Percentiles rank a stretch among this genome's conserved stretches.
phyloP scores from a whole-genome alignment of 208 protist species.

The Acanthamoeba royreba region DNA sequence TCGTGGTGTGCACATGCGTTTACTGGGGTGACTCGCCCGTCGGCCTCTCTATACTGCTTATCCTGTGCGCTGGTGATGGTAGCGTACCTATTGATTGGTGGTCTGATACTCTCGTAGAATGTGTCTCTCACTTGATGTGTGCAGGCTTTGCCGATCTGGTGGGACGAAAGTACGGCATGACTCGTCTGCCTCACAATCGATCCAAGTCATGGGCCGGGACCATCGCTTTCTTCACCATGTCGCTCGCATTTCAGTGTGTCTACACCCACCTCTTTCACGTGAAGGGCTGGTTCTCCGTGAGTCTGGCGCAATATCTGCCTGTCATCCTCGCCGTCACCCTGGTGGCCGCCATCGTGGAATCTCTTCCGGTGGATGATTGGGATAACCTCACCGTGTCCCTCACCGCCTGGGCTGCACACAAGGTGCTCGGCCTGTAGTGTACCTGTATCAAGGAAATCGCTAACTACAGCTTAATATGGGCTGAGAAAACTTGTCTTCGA shows the following conservation, averaged over 20 bases:
- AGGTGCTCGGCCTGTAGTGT: background rate
- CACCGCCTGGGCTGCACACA: background rate
- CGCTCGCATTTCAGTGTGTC: background rate
- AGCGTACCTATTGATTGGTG: too few relatives aligned
- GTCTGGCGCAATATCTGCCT: background rate
- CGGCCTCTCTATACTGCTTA: background rate
- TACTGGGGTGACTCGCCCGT: background rate
- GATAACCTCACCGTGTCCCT: too few relatives aligned
- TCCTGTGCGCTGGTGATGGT: slow-evolving; percentile 2
- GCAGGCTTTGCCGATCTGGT: background rate
- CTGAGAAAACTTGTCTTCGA: too few relatives aligned
- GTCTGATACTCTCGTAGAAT: too few relatives aligned
- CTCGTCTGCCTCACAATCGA: background rate
- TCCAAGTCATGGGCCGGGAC: background rate
- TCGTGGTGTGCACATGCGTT: background rate
- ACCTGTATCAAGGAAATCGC: too few relatives aligned
- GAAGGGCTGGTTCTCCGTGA: background rate
- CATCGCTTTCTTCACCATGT: background rate
- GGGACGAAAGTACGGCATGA: background rate
- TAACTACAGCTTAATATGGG: too few relatives aligned
- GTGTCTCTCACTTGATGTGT: too few relatives aligned
- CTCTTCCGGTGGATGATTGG: background rate
- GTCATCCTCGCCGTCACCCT: background rate
- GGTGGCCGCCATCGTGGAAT: background rate
- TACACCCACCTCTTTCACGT: background rate